Evolutionary conservation across 768 basidiomycete species (phyloP), one percentile per base, ranked within the genome.

Genomic region (Leccinum ochraceum): DNA sequence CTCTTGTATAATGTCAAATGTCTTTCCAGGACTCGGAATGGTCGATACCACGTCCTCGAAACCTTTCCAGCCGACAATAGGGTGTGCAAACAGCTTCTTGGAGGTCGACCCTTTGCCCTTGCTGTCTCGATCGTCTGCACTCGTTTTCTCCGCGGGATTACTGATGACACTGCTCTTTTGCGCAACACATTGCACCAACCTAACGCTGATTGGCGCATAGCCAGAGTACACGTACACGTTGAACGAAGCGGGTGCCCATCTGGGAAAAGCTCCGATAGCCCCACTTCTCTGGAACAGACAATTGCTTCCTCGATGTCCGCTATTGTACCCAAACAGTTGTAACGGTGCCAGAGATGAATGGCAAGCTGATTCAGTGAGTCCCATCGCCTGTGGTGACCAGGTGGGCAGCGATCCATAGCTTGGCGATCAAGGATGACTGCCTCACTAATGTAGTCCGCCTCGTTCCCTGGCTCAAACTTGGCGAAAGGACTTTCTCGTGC

Each of bases 1-100:
- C 64, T 79, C 80, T 70, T 84, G 88, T 30, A 79, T 76, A 37
- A 92, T 81, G 74, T 99, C 95, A 46, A 97, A 84, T 22, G 88
- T 91, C 70, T 86, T 85, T 3, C 97, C 97, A 1, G 94, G 92
- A 58, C 28, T 28, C 28, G 28, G 28, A 28, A 98, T 87, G 56
- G 81, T 80, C 37, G 83, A 83, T 22, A 97, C 71, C 14, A 28
- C 8, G 68, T 98, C 96, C 74, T 98, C 97, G 69, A 99, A 94
- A 24, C 95, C 96, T 74, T 92, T 96, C 95, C 96, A 99, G 3
- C 96, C 96, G 9, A 90, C 85, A 60, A 99, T 90, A 2, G 94
- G 90, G 74, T 97, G 95, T 1, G 95, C 94, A 70, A 87, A 89
- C 44, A 90, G 80, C 71, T 86, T 87, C 56, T 77, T 79, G 26